A percentile compares a stretch with the other conserved stretches of the same genome.
These are phyloP conservation scores for Pleurotus platypus DNA, from an alignment of 768 basidiomycete species.

Conservation along the genomic window DNA sequence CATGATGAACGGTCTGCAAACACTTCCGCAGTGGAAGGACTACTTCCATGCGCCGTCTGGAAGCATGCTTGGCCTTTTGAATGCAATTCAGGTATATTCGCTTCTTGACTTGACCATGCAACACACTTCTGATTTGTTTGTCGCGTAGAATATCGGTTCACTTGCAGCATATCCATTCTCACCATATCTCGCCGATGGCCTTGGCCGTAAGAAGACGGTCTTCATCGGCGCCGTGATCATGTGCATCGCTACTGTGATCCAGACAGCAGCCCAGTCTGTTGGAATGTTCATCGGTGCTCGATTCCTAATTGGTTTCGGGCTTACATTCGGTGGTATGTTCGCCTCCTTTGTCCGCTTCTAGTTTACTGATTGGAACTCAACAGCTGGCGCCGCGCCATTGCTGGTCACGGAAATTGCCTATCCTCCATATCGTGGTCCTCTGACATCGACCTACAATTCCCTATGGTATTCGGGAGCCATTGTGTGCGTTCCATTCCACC, in stretches of 20 bases:
- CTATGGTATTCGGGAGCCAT: constrained; percentile 86
- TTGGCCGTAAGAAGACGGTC: constrained; percentile 65
- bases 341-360: constrained; percentile 8
- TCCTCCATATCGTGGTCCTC: constrained; percentile 73
- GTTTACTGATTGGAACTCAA: constrained; percentile 13
- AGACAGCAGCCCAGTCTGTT: constrained; percentile 46
- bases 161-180: constrained; percentile 67
- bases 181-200: constrained; percentile 66
- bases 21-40: constrained; percentile 54
- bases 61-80: constrained; percentile 63
- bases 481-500: constrained; percentile 43
- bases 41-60: constrained; percentile 58
- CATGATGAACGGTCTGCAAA: constrained; percentile 28
- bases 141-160: constrained; percentile 61
- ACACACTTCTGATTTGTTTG: neutral
- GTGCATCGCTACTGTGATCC: constrained; percentile 62
- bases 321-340: constrained; percentile 58
- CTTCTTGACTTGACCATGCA: constrained; percentile 2
- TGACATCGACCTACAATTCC: constrained; percentile 79
- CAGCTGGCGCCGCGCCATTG: constrained; percentile 74
- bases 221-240: constrained; percentile 71
- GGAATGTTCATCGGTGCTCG: constrained; percentile 25
- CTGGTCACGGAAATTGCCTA: constrained; percentile 82
- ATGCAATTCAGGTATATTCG: constrained; percentile 63
- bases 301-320: constrained; percentile 73